Base-by-base conservation (phyloP, 495 filamentous ascomycete genomes). In the Neurospora pannonica region DNA sequence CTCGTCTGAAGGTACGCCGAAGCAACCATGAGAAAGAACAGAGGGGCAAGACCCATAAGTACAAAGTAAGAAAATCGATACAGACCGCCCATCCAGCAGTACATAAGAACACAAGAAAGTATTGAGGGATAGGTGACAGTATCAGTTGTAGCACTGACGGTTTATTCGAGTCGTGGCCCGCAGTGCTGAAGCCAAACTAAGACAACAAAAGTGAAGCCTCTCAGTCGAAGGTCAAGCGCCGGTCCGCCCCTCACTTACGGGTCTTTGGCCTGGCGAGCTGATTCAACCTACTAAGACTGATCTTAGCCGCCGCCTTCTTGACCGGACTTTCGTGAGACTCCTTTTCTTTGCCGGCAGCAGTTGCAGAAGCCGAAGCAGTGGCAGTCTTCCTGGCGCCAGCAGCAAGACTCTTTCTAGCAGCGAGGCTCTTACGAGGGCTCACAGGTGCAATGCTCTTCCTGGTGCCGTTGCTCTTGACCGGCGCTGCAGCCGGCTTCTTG, bases 231-330 rank as follows among this genome's bases (percentile, higher is more conserved):
- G 17, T 9, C 54, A 70, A 39, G 31, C 43, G 28, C 38, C 39
- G 42, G 24, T 38, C 8, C 0, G 54, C 70, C 43, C 37, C 60
- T 80, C 76, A 87, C 79, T 83, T 84, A 70, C 86, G 80, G 71
- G 78, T 74, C 81, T 89, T 89, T 2, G 87, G 87, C 67, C 83
- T 79, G 42, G 87, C 82, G 13, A 89, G 82, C 86, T 87, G 85
- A 70, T 87, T 84, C 67, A 89, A 75, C 74, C 87, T 77, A 75
- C 84, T 87, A 28, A 88, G 75, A 60, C 81, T 88, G 38, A 88
- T 79, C 3, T 71, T 72, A 21, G 81, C 78, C 11, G 77, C 79
- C 75, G 78, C 81, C 84, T 87, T 86, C 82, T 87, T 88, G 40
- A 81, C 82, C 7, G 85, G 82, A 73, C 82, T 85, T 2, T 34